phyloP scores from a whole-genome alignment of 345 rosid species.

The Eucalyptus tenuipes region DNA sequence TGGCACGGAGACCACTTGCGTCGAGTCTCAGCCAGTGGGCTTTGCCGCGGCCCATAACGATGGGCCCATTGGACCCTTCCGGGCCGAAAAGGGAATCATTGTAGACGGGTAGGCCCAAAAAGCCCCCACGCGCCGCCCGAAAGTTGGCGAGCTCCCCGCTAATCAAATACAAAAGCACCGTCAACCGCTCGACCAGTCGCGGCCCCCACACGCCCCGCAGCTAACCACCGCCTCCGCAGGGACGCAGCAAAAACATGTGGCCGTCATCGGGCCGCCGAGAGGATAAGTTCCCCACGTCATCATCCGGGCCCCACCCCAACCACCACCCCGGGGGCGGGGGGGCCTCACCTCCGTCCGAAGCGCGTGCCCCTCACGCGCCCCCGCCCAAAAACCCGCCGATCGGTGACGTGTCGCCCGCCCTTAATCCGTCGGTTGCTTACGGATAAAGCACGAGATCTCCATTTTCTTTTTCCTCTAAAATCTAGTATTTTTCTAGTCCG shows the following conservation, averaged over 20 bases:
- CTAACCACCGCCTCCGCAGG: background rate
- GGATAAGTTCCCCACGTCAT: background rate
- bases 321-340: background rate
- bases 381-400: background rate
- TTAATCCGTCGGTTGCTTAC: background rate
- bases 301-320: background rate
- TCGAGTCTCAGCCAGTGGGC: background rate
- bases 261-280: background rate
- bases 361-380: background rate
- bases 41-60: background rate
- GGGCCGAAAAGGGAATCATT: rapidly evolving
- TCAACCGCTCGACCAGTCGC: background rate
- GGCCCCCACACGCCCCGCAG: background rate
- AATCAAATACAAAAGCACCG: background rate
- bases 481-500: background rate
- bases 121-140: background rate
- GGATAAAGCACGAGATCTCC: background rate
- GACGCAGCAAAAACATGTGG: background rate
- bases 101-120: background rate
- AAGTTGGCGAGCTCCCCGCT: background rate
- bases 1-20: no score
- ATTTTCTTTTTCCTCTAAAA: background rate
- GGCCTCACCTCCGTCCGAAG: background rate
- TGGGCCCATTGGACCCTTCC: background rate
- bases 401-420: background rate